These are phyloP conservation scores for Candida sp. DNA, from an alignment of 1,139 yeast species.

Conservation along the genomic window DNA sequence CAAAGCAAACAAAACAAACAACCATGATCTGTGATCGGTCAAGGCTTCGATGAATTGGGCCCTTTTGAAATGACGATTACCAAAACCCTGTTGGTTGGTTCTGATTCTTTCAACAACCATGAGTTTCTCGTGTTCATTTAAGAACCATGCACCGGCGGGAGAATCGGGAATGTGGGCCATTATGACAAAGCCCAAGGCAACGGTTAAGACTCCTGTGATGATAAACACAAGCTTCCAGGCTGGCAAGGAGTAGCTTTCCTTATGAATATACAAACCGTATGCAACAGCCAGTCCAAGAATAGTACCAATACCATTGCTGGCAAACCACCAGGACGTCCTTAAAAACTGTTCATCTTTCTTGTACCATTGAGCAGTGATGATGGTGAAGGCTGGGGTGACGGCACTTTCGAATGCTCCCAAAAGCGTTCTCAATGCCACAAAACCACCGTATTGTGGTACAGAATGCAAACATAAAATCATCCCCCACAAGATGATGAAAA, in stretches of 20 bases:
- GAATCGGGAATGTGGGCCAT: slow-evolving; percentile 30
- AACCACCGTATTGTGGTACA: slow-evolving; percentile 32
- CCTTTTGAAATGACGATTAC: slow-evolving; percentile 54
- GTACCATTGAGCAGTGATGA: slow-evolving; percentile 43
- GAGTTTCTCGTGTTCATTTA: slow-evolving; percentile 50
- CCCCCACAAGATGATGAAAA: slow-evolving; percentile 34
- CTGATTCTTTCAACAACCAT: slow-evolving; percentile 39
- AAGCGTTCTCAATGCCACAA: slow-evolving; percentile 32
- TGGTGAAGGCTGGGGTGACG: slow-evolving; percentile 59
- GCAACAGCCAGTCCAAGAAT: slow-evolving; percentile 29
- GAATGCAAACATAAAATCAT: slow-evolving; percentile 29
- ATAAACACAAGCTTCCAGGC: slow-evolving; percentile 39
- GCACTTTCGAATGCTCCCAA: slow-evolving; percentile 62
- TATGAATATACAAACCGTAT: slow-evolving; percentile 21
- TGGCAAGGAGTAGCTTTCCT: slow-evolving; percentile 20
- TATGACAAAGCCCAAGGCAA: slow-evolving; percentile 26
- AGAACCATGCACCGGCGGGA: slow-evolving; percentile 37
- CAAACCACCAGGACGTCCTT: slow-evolving; percentile 32
- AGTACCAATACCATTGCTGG: slow-evolving; percentile 34
- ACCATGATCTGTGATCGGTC: slow-evolving; percentile 45
- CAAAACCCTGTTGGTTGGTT: slow-evolving; percentile 56
- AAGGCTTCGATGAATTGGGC: slow-evolving; percentile 61
- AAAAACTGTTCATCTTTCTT: slow-evolving; percentile 25
- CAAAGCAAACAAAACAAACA: slow-evolving; percentile 37
- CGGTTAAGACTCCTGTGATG: slow-evolving; percentile 32